Conservation (phyloP, 345 rosid species). For the Citrus hindsii region DNA sequence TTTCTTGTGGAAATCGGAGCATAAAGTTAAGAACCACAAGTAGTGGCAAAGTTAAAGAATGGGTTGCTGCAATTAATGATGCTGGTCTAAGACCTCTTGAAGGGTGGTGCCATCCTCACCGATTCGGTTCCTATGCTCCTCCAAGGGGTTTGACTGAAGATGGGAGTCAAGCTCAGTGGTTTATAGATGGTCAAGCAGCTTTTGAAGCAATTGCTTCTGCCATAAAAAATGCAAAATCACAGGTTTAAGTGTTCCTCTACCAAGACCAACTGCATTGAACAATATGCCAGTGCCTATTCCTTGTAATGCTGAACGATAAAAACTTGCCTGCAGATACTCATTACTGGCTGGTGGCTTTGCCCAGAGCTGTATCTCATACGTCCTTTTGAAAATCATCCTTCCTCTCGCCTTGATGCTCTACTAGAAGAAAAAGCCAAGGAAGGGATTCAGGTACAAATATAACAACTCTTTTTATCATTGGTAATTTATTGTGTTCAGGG, state of each 20-base stretch:
- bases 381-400: constrained; percentile 60
- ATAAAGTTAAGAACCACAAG: constrained; percentile 58
- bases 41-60: constrained; percentile 56
- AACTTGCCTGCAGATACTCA: constrained; percentile 56
- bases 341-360: constrained; percentile 99
- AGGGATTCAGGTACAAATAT: constrained; percentile 70
- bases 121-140: constrained; percentile 78
- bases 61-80: constrained; percentile 72
- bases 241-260: constrained; percentile 46
- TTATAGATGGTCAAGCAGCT: constrained; percentile 82
- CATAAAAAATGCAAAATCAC: constrained; percentile 74
- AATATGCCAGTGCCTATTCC: background rate
- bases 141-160: constrained; percentile 75
- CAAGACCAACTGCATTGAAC: background rate
- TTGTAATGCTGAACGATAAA: constrained; percentile 1
- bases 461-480: background rate
- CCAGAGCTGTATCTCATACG: constrained; percentile 90
- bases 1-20: constrained; percentile 60
- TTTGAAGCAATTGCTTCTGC: constrained; percentile 88
- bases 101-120: constrained; percentile 77
- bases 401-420: constrained; percentile 69
- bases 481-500: background rate
- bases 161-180: constrained; percentile 95
- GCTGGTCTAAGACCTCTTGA: constrained; percentile 49
- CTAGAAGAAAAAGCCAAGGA: constrained; percentile 82